Evolutionary conservation across 2,329 filamentous ascomycete genomes (phyloP).

Genomic region (Graphiopsis chlorocephala): DNA sequence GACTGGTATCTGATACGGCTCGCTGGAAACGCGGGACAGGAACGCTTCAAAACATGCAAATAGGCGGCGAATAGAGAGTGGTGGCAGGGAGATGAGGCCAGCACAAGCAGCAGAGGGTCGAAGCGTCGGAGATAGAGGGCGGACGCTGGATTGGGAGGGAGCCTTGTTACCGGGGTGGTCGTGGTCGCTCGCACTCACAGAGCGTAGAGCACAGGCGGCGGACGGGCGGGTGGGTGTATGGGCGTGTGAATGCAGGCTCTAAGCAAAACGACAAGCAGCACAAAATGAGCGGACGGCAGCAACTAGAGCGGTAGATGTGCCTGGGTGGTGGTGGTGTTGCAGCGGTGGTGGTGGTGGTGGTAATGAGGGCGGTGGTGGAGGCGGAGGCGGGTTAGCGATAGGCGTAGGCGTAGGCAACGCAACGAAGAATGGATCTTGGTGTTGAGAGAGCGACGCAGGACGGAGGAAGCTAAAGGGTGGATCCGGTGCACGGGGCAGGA

Average conservation of each 20-base stretch:
- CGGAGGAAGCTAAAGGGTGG: neutral
- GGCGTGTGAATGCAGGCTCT: constrained; percentile 17
- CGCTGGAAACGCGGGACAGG: constrained; percentile 17
- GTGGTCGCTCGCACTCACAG: constrained; percentile 20
- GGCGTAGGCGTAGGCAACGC: constrained; percentile 1
- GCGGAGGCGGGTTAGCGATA: constrained; percentile 4
- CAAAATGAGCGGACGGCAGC: constrained; percentile 24
- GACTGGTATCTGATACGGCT: neutral
- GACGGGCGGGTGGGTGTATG: constrained; percentile 11
- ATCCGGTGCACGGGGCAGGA: neutral
- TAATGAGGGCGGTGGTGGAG: constrained; percentile 18
- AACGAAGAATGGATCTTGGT: neutral
- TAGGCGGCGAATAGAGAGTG: constrained; percentile 1
- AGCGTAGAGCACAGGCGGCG: constrained; percentile 22
- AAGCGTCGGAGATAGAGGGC: constrained; percentile 2
- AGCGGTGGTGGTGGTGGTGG: constrained; percentile 8
- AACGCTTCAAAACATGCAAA: constrained; percentile 10
- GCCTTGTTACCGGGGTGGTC: constrained; percentile 20
- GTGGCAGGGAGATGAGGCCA: neutral
- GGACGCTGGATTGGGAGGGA: neutral
- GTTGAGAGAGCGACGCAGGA: neutral
- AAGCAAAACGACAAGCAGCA: constrained; percentile 12
- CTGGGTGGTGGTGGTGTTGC: constrained; percentile 19
- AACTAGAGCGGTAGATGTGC: constrained; percentile 16
- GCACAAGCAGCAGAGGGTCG: neutral